Evolutionary conservation across 768 basidiomycete genomes (phyloP), one percentile per base, ranked within the genome.

Genomic region (Terana coerulea): DNA sequence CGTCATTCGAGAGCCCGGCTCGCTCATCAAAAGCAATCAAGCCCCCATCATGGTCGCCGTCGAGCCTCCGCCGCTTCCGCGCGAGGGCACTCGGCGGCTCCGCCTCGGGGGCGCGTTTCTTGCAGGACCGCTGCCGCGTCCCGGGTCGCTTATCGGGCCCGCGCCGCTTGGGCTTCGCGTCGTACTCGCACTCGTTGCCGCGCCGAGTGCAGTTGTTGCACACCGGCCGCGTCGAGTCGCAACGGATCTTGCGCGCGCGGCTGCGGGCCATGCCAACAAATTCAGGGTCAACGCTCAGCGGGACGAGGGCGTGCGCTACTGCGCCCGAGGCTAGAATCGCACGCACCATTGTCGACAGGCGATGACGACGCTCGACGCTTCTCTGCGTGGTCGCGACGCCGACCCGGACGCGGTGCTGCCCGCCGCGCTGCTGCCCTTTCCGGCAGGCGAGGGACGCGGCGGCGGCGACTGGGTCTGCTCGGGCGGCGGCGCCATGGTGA

Each of bases 141-240:
- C 89, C 89, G 52, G 89, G 89, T 61, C 80, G 81, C 71, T 89
- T 91, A 77, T 91, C 89, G 56, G 89, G 89, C 2, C 90, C 90
- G 55, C 89, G 78, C 54, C 90, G 83, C 69, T 87, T 89, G 60
- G 88, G 88, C 49, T 78, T 84, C 25, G 80, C 72, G 64, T 91
- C 89, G 69, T 91, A 91, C 69, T 84, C 77, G 69, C 89, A 91
- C 49, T 76, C 75, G 67, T 88, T 88, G 59, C 79, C 80, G 62
- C 89, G 76, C 64, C 88, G 83, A 69, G 78, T 74, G 68, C 89
- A 91, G 70, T 91, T 91, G 73, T 84, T 80, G 74, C 89, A 91
- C 50, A 77, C 74, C 57, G 89, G 89, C 64, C 88, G 76, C 29
- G 81, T 86, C 51, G 88, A 91, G 67, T 91, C 89, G 73, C 89